phyloP scores from a whole-genome alignment of 176 grass and related monocot species.

The Zoysia japonica region DNA sequence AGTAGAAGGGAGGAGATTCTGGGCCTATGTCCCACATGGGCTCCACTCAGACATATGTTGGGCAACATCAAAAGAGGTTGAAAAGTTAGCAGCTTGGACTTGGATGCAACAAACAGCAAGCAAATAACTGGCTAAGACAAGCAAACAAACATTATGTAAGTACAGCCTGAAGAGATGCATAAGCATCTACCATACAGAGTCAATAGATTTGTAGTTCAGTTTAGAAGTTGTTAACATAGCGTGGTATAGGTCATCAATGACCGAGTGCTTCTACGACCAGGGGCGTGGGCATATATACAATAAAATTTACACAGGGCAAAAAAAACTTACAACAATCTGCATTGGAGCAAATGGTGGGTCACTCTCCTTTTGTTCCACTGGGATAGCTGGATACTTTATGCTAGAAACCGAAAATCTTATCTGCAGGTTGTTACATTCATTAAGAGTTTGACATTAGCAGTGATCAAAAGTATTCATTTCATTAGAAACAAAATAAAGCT shows the following conservation, averaged over 20 bases:
- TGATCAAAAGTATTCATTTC: neutral
- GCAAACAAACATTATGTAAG: slow-evolving; percentile 2
- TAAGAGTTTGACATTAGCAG: slow-evolving; percentile 7
- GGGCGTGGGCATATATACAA: neutral
- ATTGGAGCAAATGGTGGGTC: slow-evolving; percentile 81
- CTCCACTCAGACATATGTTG: neutral
- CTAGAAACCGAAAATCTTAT: slow-evolving; percentile 79
- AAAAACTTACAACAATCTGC: slow-evolving; percentile 69
- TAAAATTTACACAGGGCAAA: slow-evolving; percentile 11
- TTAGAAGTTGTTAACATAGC: neutral
- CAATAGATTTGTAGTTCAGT: neutral
- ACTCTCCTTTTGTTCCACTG: slow-evolving; percentile 77
- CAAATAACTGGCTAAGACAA: slow-evolving; percentile 21
- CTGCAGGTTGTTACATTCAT: slow-evolving; percentile 45
- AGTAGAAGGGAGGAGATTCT: neutral
- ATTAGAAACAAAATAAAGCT: slow-evolving; percentile 4
- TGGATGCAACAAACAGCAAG: slow-evolving; percentile 19
- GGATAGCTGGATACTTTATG: slow-evolving; percentile 78
- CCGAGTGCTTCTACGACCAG: neutral
- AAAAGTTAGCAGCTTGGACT: neutral
- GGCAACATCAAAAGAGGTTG: neutral
- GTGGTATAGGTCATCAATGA: slow-evolving; percentile 11
- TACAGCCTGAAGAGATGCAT: slow-evolving; percentile 5
- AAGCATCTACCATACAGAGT: neutral
- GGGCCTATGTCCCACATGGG: neutral